Evolutionary conservation across 495 filamentous ascomycete species (phyloP), one percentile per base, ranked within the genome.

Genomic region (Patellaria atrata): DNA sequence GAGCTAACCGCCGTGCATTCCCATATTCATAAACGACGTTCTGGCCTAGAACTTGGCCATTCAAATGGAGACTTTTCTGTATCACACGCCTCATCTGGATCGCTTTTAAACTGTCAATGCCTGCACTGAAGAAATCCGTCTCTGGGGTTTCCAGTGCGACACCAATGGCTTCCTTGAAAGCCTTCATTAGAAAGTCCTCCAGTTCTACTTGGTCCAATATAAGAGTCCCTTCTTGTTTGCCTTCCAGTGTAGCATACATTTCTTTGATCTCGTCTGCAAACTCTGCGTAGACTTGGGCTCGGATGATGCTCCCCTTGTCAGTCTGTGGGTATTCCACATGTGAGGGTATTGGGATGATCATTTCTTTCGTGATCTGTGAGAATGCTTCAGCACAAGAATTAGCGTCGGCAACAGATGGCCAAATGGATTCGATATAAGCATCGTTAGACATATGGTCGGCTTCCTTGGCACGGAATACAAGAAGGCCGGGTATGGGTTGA

Each of bases 241-340:
- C 12, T 12, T 23, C 17, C 5, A 35, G 12, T 33, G 35, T 28
- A 22, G 16, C 6, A 27, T 53, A 53, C 5, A 41, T 32, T n/a
- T 13, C 20, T 9, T 43, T 30, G 12, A 51, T 54, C 16, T 51
- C 37, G 2, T 45, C 30, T 4, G 22, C 37, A 23, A 48, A 54
- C 15, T 46, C 35, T 22, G 44, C 35, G 27, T 54, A 51, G 4
- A 48, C 32, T 15, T 40, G 37, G n/a, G 31, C 35, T 11, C 51
- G 36, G 19, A 51, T 48, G 23, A 54, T 38, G 6, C 40, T 54
- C 2, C 48, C 48, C 33, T 54, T 54, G 31, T 51, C 51, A 3
- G 47, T 51, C 18, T 27, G 40, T 1, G 44, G 37, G 18, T 44
- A 50, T 9, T 18, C 30, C 9, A 18, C 22, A 0, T 44, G 38